Base-by-base conservation (phyloP, 192 early-diverging fungal species). In the Mortierella alpina region DNA sequence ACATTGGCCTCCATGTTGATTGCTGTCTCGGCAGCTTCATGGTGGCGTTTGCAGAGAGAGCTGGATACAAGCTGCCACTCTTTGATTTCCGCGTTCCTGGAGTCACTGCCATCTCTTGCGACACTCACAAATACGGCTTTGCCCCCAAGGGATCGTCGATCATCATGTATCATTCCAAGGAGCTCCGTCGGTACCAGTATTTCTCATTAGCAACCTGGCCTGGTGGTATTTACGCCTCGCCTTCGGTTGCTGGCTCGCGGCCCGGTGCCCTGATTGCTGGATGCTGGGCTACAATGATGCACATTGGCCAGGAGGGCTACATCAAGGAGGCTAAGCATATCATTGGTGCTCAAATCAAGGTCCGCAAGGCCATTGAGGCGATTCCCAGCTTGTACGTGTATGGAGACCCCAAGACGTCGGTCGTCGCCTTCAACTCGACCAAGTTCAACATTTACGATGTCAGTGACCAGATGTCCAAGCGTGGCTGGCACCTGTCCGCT, bases 41-140 rank as follows among this genome's bases (percentile, higher is more conserved):
- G 66, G 91, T 98, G 68, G 94, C 97, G 9, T 97, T 96, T 85
- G 86, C 96, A 22, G 96, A 96, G 82, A 92, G 95, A 82, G 95
- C 96, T 14, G 96, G 96, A 20, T 95, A 94, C 85, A 92, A 94
- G 22, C 88, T 94, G 57, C 86, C 89, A 58, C 84, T 83, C 15
- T 93, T 94, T 80, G 97, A 99, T 77, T 97, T 97, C 86, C 86
- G 96, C 51, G 84, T 98, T 15, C 90, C 92, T 7, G 96, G 96
- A 47, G 95, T 99, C 20, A 99, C 96, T 0, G 93, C 95, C 45
- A 97, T 99, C 69, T 97, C 95, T 8, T 95, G 93, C 76, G 97
- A 99, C 85, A 95, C 96, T 0, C 97, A 99, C 91, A 99, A 99
- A 87, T 99, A 99, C 73, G 97, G 97, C 23, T 99, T 99, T 84